Conservation (phyloP, 192 early-diverging fungal species). For the Funneliformis geosporum region DNA sequence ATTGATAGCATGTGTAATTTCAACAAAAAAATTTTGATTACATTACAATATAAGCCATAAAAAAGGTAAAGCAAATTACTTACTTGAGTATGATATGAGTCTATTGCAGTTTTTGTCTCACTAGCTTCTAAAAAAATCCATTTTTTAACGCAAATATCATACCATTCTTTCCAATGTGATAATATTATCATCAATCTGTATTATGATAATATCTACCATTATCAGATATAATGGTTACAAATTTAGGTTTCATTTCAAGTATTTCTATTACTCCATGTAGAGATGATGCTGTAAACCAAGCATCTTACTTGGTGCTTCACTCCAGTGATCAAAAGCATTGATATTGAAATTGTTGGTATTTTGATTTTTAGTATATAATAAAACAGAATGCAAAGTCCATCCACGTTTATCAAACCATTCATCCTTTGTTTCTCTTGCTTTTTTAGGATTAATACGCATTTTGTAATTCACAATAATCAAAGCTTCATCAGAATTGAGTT, state of each 20-base stretch:
- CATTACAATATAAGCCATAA: too few species aligned
- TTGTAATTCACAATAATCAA: not conserved
- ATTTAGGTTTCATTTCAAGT: not conserved
- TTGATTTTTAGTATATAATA: not conserved
- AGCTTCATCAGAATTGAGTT: not conserved
- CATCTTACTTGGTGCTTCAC: not conserved
- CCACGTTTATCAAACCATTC: not conserved
- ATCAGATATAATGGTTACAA: too few species aligned
- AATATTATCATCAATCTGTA: not conserved
- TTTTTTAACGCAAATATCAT: not conserved
- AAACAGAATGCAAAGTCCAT: not conserved
- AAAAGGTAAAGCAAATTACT: too few species aligned
- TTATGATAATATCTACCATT: too few species aligned
- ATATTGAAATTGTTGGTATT: not conserved
- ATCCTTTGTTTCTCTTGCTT: not conserved
- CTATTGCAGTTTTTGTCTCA: not conserved
- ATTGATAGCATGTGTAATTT: not conserved
- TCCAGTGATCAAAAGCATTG: not conserved
- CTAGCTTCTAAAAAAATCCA: not conserved
- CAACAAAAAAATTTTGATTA: too few species aligned
- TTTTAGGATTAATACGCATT: not conserved
- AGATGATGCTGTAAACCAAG: not conserved
- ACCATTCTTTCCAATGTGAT: not conserved
- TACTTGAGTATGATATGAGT: not conserved
- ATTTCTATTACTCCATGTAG: too few species aligned